Evolutionary conservation across 2,329 filamentous ascomycete genomes (phyloP).

Genomic region (Mariannaea sp.): DNA sequence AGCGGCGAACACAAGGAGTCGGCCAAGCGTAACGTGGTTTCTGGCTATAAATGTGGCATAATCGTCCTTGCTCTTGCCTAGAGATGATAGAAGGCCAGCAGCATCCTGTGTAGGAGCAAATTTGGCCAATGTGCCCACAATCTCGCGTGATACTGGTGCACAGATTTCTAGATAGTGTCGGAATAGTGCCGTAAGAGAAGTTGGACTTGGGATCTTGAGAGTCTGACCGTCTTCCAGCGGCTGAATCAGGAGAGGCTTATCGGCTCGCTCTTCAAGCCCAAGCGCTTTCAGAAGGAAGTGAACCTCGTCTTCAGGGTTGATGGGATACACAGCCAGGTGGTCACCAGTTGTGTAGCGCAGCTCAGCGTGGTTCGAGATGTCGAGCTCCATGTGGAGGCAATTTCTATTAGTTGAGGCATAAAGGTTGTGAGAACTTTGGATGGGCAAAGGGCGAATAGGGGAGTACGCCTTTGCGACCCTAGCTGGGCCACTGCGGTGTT

Average conservation of each 20-base stretch:
- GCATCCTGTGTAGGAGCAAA: slow-evolving; percentile 61
- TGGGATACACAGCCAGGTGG: slow-evolving; percentile 47
- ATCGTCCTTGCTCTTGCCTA: slow-evolving; percentile 22
- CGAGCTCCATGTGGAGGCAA: slow-evolving; percentile 45
- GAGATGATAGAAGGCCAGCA: slow-evolving; percentile 48
- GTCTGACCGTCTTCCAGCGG: too few species aligned
- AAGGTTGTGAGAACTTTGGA: slow-evolving; percentile 28
- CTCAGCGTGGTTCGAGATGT: slow-evolving; percentile 37
- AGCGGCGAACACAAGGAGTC: slow-evolving; percentile 27
- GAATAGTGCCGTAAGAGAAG: slow-evolving; percentile 46
- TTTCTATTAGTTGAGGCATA: too few species aligned
- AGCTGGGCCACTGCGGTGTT: too few species aligned
- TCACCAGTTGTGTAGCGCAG: slow-evolving; percentile 48
- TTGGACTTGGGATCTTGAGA: slow-evolving; percentile 44
- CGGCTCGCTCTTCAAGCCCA: too few species aligned
- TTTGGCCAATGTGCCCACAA: slow-evolving; percentile 44
- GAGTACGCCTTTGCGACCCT: slow-evolving; percentile 21
- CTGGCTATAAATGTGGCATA: slow-evolving; percentile 25
- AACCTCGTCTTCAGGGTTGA: slow-evolving; percentile 44
- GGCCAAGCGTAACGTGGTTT: slow-evolving; percentile 36
- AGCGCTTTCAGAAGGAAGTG: slow-evolving; percentile 38
- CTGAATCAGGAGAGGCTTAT: slow-evolving; percentile 34
- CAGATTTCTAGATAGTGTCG: slow-evolving; percentile 52
- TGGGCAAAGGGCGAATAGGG: slow-evolving; percentile 22
- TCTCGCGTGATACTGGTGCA: slow-evolving; percentile 46